These are phyloP conservation scores for Penicillium egyptiacum DNA, from an alignment of 495 filamentous ascomycete genomes.

Conservation along the genomic window DNA sequence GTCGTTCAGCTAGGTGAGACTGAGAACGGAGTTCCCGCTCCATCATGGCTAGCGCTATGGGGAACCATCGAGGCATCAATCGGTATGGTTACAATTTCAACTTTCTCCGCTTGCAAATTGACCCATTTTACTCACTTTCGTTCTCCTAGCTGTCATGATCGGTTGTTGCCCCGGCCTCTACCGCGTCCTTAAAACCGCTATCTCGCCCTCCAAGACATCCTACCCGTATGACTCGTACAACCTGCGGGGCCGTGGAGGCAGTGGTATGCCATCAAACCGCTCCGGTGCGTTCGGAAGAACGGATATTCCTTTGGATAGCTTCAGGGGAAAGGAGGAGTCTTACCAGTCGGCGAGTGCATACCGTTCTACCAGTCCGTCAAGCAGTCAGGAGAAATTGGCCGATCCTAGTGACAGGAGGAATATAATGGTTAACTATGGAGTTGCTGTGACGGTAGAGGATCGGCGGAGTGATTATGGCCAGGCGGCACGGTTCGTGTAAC, in stretches of 20 bases:
- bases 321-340: neutral
- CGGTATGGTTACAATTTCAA: constrained; percentile 12
- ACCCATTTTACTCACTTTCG: neutral
- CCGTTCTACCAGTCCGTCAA: constrained; percentile 14
- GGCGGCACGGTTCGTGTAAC: neutral
- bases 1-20: constrained; percentile 33
- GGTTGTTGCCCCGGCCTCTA: constrained; percentile 27
- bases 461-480: constrained; percentile 6
- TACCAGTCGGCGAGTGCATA: constrained; percentile 16
- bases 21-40: constrained; percentile 14
- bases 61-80: constrained; percentile 29
- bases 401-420: neutral
- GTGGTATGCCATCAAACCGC: constrained; percentile 15
- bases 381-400: constrained; percentile 20
- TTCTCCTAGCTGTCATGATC: constrained; percentile 20
- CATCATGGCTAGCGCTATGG: constrained; percentile 32
- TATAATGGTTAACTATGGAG: constrained; percentile 15
- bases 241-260: constrained; percentile 3
- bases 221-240: constrained; percentile 20
- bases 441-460: constrained; percentile 13
- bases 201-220: constrained; percentile 14
- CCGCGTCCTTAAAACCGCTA: constrained; percentile 17
- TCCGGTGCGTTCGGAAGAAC: neutral
- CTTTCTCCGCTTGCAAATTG: neutral
- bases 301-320: constrained; percentile 13